Percentiles rank a stretch among this genome's conserved stretches.
phyloP scores from a whole-genome alignment of 805 yeast genomes.

The Soucietia sequanensis region DNA sequence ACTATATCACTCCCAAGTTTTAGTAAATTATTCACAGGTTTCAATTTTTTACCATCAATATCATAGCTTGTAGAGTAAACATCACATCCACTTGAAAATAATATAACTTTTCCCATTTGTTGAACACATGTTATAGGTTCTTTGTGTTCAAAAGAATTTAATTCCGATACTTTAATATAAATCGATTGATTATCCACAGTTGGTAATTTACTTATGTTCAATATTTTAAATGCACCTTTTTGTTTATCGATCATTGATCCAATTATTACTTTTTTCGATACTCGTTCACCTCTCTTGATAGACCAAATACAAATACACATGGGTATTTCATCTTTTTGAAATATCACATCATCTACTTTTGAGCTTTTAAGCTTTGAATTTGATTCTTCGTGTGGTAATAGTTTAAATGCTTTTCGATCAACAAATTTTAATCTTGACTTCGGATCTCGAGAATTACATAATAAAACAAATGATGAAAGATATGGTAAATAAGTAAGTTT shows the following conservation, averaged over 20 bases:
- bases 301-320: conserved; percentile 34
- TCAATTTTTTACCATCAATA: conserved; percentile 28
- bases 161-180: conserved; percentile 23
- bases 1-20: conserved; percentile 32
- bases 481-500: conserved; percentile 29
- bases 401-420: conserved; percentile 28
- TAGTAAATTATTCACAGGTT: conserved; percentile 21
- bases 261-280: conserved; percentile 36
- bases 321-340: conserved; percentile 29
- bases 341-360: conserved; percentile 12
- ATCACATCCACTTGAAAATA: conserved; percentile 32
- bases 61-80: conserved; percentile 34
- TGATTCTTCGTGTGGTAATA: conserved; percentile 22
- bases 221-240: conserved; percentile 32
- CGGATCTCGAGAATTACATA: conserved; percentile 29
- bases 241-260: conserved; percentile 19
- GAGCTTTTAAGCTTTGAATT: conserved; percentile 11
- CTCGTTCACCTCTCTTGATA: conserved; percentile 24
- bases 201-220: conserved; percentile 26
- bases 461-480: conserved; percentile 24
- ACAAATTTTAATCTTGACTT: conserved; percentile 27
- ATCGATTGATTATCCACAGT: conserved; percentile 11
- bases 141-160: conserved; percentile 29
- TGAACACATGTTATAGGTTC: conserved; percentile 33
- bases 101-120: conserved; percentile 31